Percentiles rank a stretch among this genome's conserved stretches.
Conservation (phyloP, 176 grass and related monocot species). For the Bromus sterilis region DNA sequence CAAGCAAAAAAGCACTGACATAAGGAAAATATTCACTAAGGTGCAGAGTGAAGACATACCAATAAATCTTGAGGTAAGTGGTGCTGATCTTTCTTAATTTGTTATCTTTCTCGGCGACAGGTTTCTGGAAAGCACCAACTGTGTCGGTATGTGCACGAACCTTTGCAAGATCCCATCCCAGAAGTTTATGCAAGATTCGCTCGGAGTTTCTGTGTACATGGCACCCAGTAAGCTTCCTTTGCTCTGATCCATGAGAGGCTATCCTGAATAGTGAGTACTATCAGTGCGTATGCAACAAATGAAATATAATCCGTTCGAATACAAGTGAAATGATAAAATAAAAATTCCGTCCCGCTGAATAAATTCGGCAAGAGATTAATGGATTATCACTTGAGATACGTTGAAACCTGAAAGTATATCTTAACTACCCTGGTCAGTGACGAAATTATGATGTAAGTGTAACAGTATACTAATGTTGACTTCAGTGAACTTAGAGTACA, state of each 20-base stretch:
- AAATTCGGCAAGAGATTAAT: constrained; percentile 25
- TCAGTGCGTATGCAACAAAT: not conserved
- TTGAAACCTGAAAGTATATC: not conserved
- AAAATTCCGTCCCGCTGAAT: not conserved
- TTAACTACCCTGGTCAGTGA: not conserved
- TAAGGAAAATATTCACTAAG: not conserved
- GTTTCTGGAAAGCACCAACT: constrained; percentile 94
- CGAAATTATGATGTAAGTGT: constrained; percentile 12
- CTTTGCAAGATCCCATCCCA: constrained; percentile 91
- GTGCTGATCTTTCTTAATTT: constrained; percentile 13
- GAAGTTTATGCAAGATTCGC: constrained; percentile 81
- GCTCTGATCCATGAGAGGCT: not conserved
- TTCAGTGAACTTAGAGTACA: not conserved
- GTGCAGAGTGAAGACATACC: constrained; percentile 2
- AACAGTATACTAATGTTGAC: constrained; percentile 1
- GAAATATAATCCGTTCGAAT: constrained; percentile 13
- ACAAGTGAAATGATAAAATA: constrained; percentile 5
- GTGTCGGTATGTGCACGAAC: constrained; percentile 97
- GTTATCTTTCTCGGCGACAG: constrained; percentile 29
- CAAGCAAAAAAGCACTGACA: too few species aligned
- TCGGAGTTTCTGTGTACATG: constrained; percentile 87
- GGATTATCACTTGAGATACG: constrained; percentile 4
- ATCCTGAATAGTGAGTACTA: not conserved
- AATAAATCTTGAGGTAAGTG: constrained; percentile 1
- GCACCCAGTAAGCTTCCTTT: constrained; percentile 67